Evolutionary conservation across 768 basidiomycete species (phyloP), one percentile per base, ranked within the genome.

Genomic region (Suillus luteus): DNA sequence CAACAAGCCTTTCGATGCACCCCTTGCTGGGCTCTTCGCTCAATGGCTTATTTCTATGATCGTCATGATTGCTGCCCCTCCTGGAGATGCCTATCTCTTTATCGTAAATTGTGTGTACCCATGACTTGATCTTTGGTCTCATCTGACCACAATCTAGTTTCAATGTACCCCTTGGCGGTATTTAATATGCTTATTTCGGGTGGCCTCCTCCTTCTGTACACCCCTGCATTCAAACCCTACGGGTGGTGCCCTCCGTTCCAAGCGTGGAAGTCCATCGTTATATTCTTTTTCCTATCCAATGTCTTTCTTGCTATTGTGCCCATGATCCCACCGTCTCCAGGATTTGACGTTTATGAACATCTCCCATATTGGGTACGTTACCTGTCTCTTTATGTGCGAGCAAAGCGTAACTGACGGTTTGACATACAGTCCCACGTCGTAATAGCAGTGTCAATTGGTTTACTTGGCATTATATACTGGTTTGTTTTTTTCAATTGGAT

Each of bases 1-100:
- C 70, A 90, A 85, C 71, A 85, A 85, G 66, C 91, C 90, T 0
- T 92, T 89, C 74, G 78, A 81, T 63, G 84, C 90, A 0, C 92
- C 92, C 0, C 71, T 88, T 1, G 78, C 84, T 0, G 90, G 88
- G 0, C 77, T 93, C 4, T 81, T 86, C 55, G 76, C 81, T 0
- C 89, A 90, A 67, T 92, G 86, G 73, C 22, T 85, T 6, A 69
- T 90, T 17, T 89, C 88, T 0, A 80, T 83, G 24, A 66, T 81
- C 12, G 77, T 89, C 62, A 77, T 89, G 55, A 67, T 85, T 7
- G 79, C 80, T 1, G 79, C 87, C 0, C 91, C 91, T 0, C 82
- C 88, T 0, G 90, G 92, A 3, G 91, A 92, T 67, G 89, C 88
- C 0, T 93, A 90, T 69, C 79, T 86, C 37, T 91, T 93, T 73